Evolutionary conservation across 2,329 filamentous ascomycete species (phyloP).

Genomic region (Pyricularia sp.): DNA sequence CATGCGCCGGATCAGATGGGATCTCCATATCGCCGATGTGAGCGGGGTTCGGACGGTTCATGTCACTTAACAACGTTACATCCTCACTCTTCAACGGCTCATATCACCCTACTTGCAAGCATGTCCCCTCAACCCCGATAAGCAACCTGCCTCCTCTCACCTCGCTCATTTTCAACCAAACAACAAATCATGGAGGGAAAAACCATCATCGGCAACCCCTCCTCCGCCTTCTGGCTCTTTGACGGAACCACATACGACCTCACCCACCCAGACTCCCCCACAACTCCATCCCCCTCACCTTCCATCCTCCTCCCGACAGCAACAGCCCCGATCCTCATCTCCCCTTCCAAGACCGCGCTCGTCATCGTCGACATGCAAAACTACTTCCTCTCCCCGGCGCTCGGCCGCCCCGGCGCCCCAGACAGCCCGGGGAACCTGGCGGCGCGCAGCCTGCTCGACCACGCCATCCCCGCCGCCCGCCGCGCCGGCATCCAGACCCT

Average conservation of each 20-base stretch:
- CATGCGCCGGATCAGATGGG: background rate
- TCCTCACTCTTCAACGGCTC: background rate
- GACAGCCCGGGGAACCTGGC: slow-evolving; percentile 24
- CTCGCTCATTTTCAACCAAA: background rate
- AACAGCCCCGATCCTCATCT: background rate
- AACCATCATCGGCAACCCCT: background rate
- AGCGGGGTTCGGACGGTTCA: background rate
- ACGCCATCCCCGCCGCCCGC: slow-evolving; percentile 5
- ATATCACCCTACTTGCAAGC: background rate
- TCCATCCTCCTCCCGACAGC: background rate
- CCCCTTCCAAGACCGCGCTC: slow-evolving; percentile 17
- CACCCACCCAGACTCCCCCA: background rate
- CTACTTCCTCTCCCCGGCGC: slow-evolving; percentile 20
- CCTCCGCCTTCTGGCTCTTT: background rate
- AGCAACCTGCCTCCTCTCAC: background rate
- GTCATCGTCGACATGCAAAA: slow-evolving; percentile 27
- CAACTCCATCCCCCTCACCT: background rate
- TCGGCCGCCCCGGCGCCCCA: background rate
- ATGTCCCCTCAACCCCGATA: background rate
- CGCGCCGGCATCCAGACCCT: slow-evolving; percentile 20
- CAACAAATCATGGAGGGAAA: background rate
- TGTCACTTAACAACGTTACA: background rate
- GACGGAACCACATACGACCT: background rate
- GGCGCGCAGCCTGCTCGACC: background rate
- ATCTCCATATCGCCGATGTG: background rate